Evolutionary conservation across 495 filamentous ascomycete genomes (phyloP).

Genomic region (Cercophora sp.): DNA sequence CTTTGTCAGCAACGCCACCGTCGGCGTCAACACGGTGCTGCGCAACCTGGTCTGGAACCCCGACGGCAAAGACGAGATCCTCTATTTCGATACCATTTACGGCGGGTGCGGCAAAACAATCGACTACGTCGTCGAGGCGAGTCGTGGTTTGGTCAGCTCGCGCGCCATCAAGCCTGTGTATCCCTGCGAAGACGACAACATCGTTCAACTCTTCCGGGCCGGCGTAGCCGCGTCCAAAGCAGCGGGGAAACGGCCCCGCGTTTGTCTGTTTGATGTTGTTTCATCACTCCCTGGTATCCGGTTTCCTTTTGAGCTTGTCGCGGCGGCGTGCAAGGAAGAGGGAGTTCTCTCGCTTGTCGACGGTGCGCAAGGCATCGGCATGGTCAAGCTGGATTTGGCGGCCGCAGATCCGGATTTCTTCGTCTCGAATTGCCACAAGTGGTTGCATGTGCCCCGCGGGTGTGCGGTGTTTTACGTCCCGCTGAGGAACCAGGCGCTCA

Average conservation of each 20-base stretch:
- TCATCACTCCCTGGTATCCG: slow-evolving; percentile 69
- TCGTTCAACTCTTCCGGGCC: slow-evolving; percentile 50
- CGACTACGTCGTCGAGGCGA: slow-evolving; percentile 61
- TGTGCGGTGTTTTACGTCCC: slow-evolving; percentile 80
- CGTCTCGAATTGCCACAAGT: slow-evolving; percentile 83
- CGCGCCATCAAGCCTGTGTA: slow-evolving; percentile 43
- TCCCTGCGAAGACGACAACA: slow-evolving; percentile 56
- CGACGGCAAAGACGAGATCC: slow-evolving; percentile 55
- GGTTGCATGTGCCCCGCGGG: slow-evolving; percentile 79
- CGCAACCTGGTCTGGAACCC: slow-evolving; percentile 57
- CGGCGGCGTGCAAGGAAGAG: slow-evolving; percentile 54
- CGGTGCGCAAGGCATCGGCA: slow-evolving; percentile 73
- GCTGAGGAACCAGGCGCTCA: slow-evolving; percentile 62
- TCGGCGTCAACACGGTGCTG: slow-evolving; percentile 74
- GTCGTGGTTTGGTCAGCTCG: slow-evolving; percentile 26
- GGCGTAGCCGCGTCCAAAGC: slow-evolving; percentile 39
- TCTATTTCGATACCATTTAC: slow-evolving; percentile 74
- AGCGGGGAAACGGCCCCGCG: slow-evolving; percentile 43
- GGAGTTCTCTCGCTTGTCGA: slow-evolving; percentile 66
- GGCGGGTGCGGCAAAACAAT: slow-evolving; percentile 68
- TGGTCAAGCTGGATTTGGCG: slow-evolving; percentile 63
- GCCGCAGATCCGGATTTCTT: slow-evolving; percentile 68
- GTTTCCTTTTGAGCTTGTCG: slow-evolving; percentile 71
- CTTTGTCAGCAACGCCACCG: slow-evolving; percentile 78
- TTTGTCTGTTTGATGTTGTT: slow-evolving; percentile 79